Base-by-base conservation (phyloP, 2,329 filamentous ascomycete species). In the Exophiala mesophila region DNA sequence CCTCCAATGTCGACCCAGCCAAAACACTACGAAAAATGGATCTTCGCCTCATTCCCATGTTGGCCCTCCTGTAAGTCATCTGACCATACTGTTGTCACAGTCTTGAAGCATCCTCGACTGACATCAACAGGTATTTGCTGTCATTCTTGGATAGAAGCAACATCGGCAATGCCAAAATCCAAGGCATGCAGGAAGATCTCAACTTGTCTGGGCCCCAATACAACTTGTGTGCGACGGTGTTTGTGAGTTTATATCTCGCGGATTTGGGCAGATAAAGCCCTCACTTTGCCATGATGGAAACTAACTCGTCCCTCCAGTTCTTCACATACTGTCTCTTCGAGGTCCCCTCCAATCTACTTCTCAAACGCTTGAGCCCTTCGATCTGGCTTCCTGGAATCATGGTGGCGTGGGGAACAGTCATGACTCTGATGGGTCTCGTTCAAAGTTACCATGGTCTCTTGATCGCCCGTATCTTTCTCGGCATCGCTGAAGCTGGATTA, bases 151-250 rank as follows among this genome's bases (percentile, higher is more conserved):
- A 52, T 53, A 43, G 55, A 45, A 83, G 36, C 82, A 89, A 89
- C 60, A 86, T 89, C 55, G 81, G 80, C 61, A 89, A 89, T 64
- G 85, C 85, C 15, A 76, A 74, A 33, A 72, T 83, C 32, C 85
- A 85, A 48, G 71, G 74, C 32, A 68, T 89, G 70, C 20, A 57
- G 69, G 8, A 83, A 3, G 54, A 56, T 85, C 41, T 67, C 61
- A 36, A 64, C 18, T 62, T 77, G 1, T 48, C 52, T 3, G 59
- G 61, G 28, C 61, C 69, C 44, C 58, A 70, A 45, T 73, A 71
- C 55, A 66, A 63, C 43, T 55, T 61, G 39, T 59, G 62, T 1
- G 58, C 76, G 4, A 70, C 74, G 3, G 80, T 85, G 55, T 83
- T 84, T 66, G 24, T 20, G 2, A 18, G 24, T 24, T 26, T 6